phyloP scores from a whole-genome alignment of 768 basidiomycete species.

The Phylloporus arenicola region DNA sequence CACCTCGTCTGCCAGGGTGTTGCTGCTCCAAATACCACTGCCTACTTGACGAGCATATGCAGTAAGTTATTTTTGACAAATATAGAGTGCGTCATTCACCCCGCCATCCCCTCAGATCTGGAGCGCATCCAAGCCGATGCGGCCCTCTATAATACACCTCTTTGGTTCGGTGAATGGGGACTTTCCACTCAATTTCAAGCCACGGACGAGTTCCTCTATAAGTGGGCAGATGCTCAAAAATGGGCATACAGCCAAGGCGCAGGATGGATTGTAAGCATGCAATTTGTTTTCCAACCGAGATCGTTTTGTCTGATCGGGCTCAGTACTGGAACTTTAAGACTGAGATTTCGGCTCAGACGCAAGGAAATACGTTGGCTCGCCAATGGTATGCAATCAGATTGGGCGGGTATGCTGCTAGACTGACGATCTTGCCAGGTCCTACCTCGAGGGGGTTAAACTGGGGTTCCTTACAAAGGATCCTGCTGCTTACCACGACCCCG shows the following conservation, averaged over 20 bases:
- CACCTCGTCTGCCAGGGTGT: conserved; percentile 47
- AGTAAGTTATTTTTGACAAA: conserved; percentile 39
- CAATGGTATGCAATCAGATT: conserved; percentile 50
- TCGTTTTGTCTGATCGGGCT: not conserved
- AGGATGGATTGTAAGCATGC: conserved; percentile 59
- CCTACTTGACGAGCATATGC: conserved; percentile 65
- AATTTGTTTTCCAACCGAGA: not conserved
- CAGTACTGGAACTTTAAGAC: conserved; percentile 75
- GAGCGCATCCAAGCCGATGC: conserved; percentile 47
- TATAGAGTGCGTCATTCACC: not conserved
- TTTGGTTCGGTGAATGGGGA: conserved; percentile 59
- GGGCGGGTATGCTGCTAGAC: not conserved
- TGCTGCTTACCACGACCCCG: conserved; percentile 45
- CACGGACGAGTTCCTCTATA: conserved; percentile 51
- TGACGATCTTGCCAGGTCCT: conserved; percentile 47
- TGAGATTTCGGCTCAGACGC: conserved; percentile 45
- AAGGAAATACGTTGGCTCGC: conserved; percentile 44
- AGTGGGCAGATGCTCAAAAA: conserved; percentile 79
- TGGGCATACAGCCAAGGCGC: conserved; percentile 51
- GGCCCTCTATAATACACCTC: conserved; percentile 39
- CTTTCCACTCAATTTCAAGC: conserved; percentile 63
- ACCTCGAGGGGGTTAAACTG: conserved; percentile 50
- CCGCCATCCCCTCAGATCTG: conserved; percentile 43
- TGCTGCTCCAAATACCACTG: conserved; percentile 55
- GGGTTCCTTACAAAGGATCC: conserved; percentile 67